phyloP scores from a whole-genome alignment of 202 grass and related monocot species.

The Zizania palustris region DNA sequence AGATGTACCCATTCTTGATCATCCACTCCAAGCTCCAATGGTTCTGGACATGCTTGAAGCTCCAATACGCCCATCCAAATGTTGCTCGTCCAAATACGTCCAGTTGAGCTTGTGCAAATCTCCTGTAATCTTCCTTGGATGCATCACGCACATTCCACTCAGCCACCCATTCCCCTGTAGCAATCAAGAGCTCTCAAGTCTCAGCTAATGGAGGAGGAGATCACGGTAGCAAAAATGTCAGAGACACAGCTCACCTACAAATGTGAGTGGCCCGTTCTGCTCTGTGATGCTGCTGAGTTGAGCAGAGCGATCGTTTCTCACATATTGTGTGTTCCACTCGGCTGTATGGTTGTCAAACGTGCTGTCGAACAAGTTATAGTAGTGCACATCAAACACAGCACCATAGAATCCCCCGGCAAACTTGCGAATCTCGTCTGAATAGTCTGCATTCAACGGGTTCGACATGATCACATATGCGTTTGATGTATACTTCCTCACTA shows the following conservation, averaged over 20 bases:
- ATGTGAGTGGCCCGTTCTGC: neutral
- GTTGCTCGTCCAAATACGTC: slow-evolving; percentile 38
- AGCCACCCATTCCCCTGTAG: slow-evolving; percentile 48
- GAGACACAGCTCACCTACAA: neutral
- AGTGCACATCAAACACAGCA: slow-evolving; percentile 59
- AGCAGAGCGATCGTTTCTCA: slow-evolving; percentile 14
- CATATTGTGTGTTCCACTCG: slow-evolving; percentile 45
- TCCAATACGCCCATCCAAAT: slow-evolving; percentile 60
- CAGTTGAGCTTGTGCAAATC: slow-evolving; percentile 27
- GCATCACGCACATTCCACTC: slow-evolving; percentile 20
- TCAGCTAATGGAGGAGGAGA: neutral
- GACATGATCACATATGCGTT: slow-evolving; percentile 57
- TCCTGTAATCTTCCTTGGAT: slow-evolving; percentile 31
- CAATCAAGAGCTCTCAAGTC: neutral
- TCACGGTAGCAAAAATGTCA: neutral
- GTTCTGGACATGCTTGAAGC: slow-evolving; percentile 21
- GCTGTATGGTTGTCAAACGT: slow-evolving; percentile 22
- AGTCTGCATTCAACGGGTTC: neutral
- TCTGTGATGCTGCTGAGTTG: neutral
- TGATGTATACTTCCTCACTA: slow-evolving; percentile 44
- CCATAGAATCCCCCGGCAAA: slow-evolving; percentile 31
- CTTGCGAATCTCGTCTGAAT: slow-evolving; percentile 44
- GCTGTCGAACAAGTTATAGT: slow-evolving; percentile 51
- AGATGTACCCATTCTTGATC: slow-evolving; percentile 45
- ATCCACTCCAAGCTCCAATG: slow-evolving; percentile 56